A percentile compares a stretch with the other conserved stretches of the same genome.
These are phyloP conservation scores for Coniochaeta pulveracea DNA, from an alignment of 2,329 filamentous ascomycete species.

Conservation along the genomic window DNA sequence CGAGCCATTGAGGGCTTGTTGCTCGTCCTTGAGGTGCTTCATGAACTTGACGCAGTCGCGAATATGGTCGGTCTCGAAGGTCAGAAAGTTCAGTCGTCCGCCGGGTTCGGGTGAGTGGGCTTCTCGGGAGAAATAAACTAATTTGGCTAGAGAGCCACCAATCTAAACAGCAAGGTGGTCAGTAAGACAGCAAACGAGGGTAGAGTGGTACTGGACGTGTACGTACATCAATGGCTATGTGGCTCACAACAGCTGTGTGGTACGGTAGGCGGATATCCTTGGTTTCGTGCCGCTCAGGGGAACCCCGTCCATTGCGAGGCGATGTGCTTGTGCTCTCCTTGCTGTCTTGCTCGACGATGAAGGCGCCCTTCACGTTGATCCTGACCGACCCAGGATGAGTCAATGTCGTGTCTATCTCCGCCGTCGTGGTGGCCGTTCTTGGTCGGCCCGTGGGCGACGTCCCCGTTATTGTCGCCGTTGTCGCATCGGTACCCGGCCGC, in stretches of 20 bases:
- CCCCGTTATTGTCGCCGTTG: constrained; percentile 5
- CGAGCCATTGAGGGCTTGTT: constrained; percentile 64
- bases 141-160: constrained; percentile 87
- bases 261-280: constrained; percentile 94
- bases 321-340: not conserved
- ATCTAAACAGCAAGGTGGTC: constrained; percentile 49
- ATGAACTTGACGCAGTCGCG: constrained; percentile 92
- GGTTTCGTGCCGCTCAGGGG: constrained; percentile 52
- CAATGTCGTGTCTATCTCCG: constrained; percentile 50
- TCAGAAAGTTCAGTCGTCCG: constrained; percentile 87
- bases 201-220: constrained; percentile 3
- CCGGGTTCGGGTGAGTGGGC: constrained; percentile 68
- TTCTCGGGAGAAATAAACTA: constrained; percentile 94
- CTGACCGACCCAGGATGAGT: constrained; percentile 61
- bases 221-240: constrained; percentile 90
- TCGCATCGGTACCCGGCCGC: constrained; percentile 1
- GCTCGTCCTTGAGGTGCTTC: constrained; percentile 71
- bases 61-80: constrained; percentile 91
- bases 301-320: constrained; percentile 28
- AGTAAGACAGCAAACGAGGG: constrained; percentile 7
- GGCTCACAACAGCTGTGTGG: constrained; percentile 88
- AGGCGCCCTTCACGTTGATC: constrained; percentile 94
- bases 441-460: constrained; percentile 13
- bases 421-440: constrained; percentile 29
- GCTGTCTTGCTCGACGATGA: constrained; percentile 80